A percentile compares a stretch with the other conserved stretches of the same genome.
phyloP scores from a whole-genome alignment of 208 protist genomes.

The Trypanosomatidae sp. region DNA sequence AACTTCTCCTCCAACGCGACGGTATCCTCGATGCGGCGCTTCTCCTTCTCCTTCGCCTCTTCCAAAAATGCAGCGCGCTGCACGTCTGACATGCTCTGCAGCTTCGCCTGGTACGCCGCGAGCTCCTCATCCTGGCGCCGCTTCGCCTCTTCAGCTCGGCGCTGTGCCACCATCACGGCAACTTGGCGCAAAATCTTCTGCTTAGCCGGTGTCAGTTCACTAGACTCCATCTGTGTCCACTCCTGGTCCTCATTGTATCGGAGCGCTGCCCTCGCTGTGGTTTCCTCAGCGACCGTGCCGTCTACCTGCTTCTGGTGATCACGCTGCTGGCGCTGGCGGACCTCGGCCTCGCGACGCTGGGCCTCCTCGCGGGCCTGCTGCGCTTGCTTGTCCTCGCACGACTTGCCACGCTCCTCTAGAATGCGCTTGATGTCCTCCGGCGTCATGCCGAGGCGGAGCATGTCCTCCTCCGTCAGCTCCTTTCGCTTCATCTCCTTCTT shows the following conservation, averaged over 20 bases:
- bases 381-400: constrained; percentile 53
- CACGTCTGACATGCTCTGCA: constrained; percentile 38
- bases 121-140: constrained; percentile 41
- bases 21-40: constrained; percentile 33
- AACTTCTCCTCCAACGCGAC: constrained; percentile 30
- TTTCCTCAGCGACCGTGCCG: constrained; percentile 24
- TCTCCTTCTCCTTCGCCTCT: constrained; percentile 41
- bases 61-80: constrained; percentile 51
- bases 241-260: constrained; percentile 37
- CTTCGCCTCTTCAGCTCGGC: constrained; percentile 40
- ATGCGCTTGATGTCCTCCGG: constrained; percentile 73
- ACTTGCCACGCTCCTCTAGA: constrained; percentile 64
- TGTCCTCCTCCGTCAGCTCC: constrained; percentile 67
- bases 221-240: constrained; percentile 32
- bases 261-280: constrained; percentile 25
- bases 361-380: constrained; percentile 39
- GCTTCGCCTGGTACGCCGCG: constrained; percentile 49
- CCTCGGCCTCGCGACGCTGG: constrained; percentile 33
- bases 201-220: constrained; percentile 26
- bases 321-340: constrained; percentile 33
- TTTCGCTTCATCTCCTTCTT: constrained; percentile 55
- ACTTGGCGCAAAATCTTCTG: constrained; percentile 33
- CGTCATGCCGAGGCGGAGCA: constrained; percentile 78
- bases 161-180: constrained; percentile 24
- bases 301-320: constrained; percentile 36